Conservation (phyloP, 2,329 filamentous ascomycete species). For the Fusarium sp. region DNA sequence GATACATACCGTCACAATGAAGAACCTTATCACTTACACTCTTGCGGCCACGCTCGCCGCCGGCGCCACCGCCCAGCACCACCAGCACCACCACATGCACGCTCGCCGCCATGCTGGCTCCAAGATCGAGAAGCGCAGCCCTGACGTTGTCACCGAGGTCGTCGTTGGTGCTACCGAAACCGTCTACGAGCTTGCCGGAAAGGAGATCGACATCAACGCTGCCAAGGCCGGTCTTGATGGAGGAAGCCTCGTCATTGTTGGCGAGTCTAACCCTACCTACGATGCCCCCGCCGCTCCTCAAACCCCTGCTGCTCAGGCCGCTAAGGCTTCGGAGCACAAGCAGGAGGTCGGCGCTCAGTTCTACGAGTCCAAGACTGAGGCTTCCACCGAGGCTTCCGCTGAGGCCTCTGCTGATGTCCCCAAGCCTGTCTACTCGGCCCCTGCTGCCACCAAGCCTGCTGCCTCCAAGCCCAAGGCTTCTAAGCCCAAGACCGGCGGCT, state of each 20-base stretch:
- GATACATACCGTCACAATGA: slow-evolving; percentile 55
- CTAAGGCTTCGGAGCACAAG: slow-evolving; percentile 46
- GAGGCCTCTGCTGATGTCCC: slow-evolving; percentile 30
- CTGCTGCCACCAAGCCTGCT: slow-evolving; percentile 43
- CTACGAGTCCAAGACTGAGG: slow-evolving; percentile 57
- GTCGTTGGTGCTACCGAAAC: slow-evolving; percentile 72
- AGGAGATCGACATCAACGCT: slow-evolving; percentile 68
- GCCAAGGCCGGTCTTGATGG: slow-evolving; percentile 78
- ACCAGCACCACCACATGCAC: slow-evolving; percentile 70
- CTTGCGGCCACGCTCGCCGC: slow-evolving; percentile 64
- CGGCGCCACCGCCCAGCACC: slow-evolving; percentile 67
- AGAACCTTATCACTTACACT: slow-evolving; percentile 61
- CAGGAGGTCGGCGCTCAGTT: slow-evolving; percentile 60
- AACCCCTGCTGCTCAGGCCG: slow-evolving; percentile 50
- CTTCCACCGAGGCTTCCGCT: slow-evolving; percentile 46
- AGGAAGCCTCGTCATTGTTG: slow-evolving; percentile 75
- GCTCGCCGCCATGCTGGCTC: slow-evolving; percentile 63
- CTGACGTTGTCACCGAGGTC: slow-evolving; percentile 61
- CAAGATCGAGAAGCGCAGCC: slow-evolving; percentile 60
- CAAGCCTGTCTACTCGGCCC: slow-evolving; percentile 22
- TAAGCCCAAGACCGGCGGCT: slow-evolving; percentile 37
- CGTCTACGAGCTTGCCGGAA: slow-evolving; percentile 77
- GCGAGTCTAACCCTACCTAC: slow-evolving; percentile 67
- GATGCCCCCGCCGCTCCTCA: slow-evolving; percentile 55
- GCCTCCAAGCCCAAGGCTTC: slow-evolving; percentile 42